A percentile compares a stretch with the other conserved stretches of the same genome.
These are phyloP conservation scores for Fusarium sp. DNA, from an alignment of 2,329 filamentous ascomycete species.

Conservation along the genomic window DNA sequence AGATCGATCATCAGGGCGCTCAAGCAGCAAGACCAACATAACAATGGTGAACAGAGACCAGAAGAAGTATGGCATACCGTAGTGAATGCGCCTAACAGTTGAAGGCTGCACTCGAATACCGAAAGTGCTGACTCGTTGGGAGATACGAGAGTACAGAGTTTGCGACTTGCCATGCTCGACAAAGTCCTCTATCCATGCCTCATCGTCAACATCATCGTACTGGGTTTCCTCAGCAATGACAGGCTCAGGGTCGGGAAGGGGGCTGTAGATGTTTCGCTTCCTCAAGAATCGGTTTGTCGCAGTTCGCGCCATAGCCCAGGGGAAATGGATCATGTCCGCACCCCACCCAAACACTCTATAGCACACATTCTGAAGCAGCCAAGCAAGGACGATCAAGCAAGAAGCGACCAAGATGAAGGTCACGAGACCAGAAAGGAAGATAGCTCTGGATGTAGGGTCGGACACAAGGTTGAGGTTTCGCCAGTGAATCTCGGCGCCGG, in stretches of 20 bases:
- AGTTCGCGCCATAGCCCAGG: constrained; percentile 23
- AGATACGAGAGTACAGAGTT: background rate
- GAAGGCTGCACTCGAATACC: constrained; percentile 5
- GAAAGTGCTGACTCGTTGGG: background rate
- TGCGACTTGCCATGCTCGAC: constrained; percentile 2
- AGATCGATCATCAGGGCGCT: constrained; percentile 44
- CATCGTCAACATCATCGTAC: constrained; percentile 17
- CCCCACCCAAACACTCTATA: constrained; percentile 40
- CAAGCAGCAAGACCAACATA: constrained; percentile 31
- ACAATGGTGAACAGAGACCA: constrained; percentile 35
- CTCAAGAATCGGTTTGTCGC: constrained; percentile 6
- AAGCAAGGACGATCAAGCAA: constrained; percentile 25
- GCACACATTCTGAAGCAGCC: constrained; percentile 38
- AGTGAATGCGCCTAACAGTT: constrained; percentile 4
- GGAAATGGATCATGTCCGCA: constrained; percentile 43
- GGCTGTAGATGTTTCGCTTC: constrained; percentile 11
- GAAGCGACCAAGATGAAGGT: constrained; percentile 37
- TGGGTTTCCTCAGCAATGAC: background rate
- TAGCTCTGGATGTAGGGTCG: constrained; percentile 44
- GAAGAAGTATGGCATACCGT: constrained; percentile 29
- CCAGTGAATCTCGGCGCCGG: constrained; percentile 49
- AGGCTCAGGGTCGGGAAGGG: constrained; percentile 16
- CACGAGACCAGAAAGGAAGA: constrained; percentile 47
- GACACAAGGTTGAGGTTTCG: constrained; percentile 45
- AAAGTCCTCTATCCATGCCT: background rate